Conservation (phyloP, 179 eudicot genomes). For the Heliamphora pulchella region DNA sequence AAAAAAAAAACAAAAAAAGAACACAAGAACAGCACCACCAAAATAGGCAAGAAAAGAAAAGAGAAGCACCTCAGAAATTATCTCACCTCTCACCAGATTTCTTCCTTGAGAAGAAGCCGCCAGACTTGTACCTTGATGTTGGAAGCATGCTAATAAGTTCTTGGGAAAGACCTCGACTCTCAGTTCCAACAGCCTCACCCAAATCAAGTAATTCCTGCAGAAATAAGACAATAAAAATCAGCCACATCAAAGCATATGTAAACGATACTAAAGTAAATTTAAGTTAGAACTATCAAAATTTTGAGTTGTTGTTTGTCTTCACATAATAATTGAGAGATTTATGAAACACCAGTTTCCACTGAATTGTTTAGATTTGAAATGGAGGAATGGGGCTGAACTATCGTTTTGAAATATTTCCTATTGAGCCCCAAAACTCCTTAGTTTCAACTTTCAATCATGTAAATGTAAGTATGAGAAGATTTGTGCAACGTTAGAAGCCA, state of each 20-base stretch:
- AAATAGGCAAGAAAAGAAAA: background rate
- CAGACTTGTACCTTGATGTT: conserved; percentile 52
- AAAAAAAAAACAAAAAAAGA: background rate
- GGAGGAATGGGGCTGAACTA: background rate
- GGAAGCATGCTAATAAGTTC: conserved; percentile 63
- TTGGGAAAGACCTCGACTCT: conserved; percentile 70
- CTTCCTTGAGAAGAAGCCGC: conserved; percentile 49
- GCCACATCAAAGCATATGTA: background rate
- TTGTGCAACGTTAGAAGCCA: too few species aligned
- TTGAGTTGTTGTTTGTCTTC: background rate
- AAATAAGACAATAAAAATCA: background rate
- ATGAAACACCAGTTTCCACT: too few species aligned
- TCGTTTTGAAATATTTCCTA: background rate
- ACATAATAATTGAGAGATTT: background rate
- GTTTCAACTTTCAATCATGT: background rate
- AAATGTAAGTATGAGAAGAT: too few species aligned
- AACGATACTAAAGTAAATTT: too few species aligned
- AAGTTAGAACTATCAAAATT: background rate
- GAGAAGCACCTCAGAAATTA: background rate
- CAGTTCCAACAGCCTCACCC: conserved; percentile 70
- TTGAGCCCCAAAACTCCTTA: background rate
- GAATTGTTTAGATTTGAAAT: background rate
- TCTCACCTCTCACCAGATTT: conserved; percentile 58
- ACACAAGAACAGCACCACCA: background rate
- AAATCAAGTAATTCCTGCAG: conserved; percentile 58